These are phyloP conservation scores for Gossypium thurberi DNA, from an alignment of 345 rosid genomes.

Conservation along the genomic window DNA sequence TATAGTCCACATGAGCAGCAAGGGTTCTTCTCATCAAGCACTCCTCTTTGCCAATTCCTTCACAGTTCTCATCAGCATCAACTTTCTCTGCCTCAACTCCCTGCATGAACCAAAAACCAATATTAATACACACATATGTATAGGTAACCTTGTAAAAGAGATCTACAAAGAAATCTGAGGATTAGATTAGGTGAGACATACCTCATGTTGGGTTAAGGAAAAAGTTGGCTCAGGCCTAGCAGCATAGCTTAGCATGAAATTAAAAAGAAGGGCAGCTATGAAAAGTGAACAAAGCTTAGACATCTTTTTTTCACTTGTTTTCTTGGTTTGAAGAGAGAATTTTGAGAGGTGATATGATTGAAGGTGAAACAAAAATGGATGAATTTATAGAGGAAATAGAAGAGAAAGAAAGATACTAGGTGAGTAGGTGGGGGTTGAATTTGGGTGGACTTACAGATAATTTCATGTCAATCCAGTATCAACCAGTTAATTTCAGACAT, in stretches of 20 bases:
- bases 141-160: neutral
- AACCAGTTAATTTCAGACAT: neutral
- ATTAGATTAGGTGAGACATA: neutral
- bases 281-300: slow-evolving; percentile 20
- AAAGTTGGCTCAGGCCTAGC: slow-evolving; percentile 15
- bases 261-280: slow-evolving; percentile 18
- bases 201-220: slow-evolving; percentile 10
- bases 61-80: slow-evolving; percentile 16
- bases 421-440: neutral
- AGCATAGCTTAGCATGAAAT: slow-evolving; percentile 11
- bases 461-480: neutral
- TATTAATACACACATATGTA: neutral
- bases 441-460: neutral
- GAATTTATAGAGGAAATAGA: neutral
- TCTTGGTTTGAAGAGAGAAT: neutral
- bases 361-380: neutral
- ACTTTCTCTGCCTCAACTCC: slow-evolving; percentile 11
- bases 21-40: slow-evolving; percentile 38
- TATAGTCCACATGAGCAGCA: slow-evolving; percentile 45
- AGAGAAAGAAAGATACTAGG: neutral
- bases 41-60: slow-evolving; percentile 19
- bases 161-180: neutral
- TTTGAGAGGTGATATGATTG: neutral
- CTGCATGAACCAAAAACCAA: slow-evolving; percentile 3
- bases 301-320: slow-evolving; percentile 9